Conservation (phyloP, 441 rosid species). For the Breynia disticha region DNA sequence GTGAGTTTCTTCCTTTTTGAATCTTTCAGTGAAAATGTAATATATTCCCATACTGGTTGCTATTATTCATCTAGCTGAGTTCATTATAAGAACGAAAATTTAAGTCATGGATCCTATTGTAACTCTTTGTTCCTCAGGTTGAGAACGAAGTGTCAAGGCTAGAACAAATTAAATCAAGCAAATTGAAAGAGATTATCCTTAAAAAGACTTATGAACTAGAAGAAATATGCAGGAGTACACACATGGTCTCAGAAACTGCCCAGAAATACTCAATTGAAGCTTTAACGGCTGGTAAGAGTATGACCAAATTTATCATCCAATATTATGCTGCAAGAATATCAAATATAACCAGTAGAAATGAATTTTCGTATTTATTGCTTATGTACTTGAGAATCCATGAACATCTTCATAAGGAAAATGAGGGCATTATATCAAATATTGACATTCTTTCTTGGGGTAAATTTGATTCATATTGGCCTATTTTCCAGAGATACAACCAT, state of each 20-base stretch:
- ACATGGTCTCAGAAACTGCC: constrained; percentile 40
- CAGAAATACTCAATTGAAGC: constrained; percentile 42
- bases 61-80: not conserved
- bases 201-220: constrained; percentile 70
- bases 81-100: too few relatives aligned
- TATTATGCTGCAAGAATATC: constrained; percentile 1
- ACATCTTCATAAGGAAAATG: too few relatives aligned
- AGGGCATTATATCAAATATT: too few relatives aligned
- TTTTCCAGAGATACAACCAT: not conserved
- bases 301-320: not conserved
- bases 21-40: not conserved
- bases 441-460: too few relatives aligned
- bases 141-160: constrained; percentile 73
- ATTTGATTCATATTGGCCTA: too few relatives aligned
- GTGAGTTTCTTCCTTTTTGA: constrained; percentile 32
- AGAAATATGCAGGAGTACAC: constrained; percentile 68
- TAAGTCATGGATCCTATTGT: not conserved
- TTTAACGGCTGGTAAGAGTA: constrained; percentile 44
- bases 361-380: too few relatives aligned
- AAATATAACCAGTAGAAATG: not conserved
- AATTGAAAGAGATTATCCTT: constrained; percentile 68
- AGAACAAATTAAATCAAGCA: constrained; percentile 58
- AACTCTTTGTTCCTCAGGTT: constrained; percentile 30
- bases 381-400: too few relatives aligned
- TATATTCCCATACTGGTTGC: not conserved